These are phyloP conservation scores for Scedosporium dehoogii DNA, from an alignment of 2,329 filamentous ascomycete species.

Conservation along the genomic window DNA sequence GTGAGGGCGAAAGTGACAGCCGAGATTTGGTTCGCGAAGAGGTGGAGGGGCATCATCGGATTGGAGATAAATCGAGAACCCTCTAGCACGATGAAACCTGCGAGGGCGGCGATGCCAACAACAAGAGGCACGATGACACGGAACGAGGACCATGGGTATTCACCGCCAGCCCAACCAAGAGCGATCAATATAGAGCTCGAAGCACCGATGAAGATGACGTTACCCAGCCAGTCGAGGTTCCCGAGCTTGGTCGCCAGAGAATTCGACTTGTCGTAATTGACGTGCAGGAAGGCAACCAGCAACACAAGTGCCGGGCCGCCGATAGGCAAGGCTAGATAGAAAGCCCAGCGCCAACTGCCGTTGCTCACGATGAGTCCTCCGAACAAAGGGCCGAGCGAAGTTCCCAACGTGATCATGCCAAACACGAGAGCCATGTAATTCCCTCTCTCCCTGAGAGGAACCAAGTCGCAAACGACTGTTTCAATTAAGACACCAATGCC, in stretches of 20 bases:
- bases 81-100: slow-evolving; percentile 19
- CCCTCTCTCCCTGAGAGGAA: slow-evolving; percentile 34
- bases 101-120: slow-evolving; percentile 21
- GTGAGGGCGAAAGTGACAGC: slow-evolving; percentile 23
- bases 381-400: slow-evolving; percentile 22
- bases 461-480: slow-evolving; percentile 29
- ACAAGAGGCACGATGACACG: slow-evolving; percentile 24
- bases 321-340: slow-evolving; percentile 30
- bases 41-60: slow-evolving; percentile 29
- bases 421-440: slow-evolving; percentile 23
- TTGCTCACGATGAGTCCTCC: slow-evolving; percentile 17
- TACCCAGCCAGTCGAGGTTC: slow-evolving; percentile 30
- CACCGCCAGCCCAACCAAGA: slow-evolving; percentile 36
- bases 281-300: slow-evolving; percentile 15
- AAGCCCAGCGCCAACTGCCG: slow-evolving; percentile 32
- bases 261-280: slow-evolving; percentile 12
- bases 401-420: slow-evolving; percentile 23
- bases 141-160: slow-evolving; percentile 19
- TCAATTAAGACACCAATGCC: slow-evolving; percentile 14
- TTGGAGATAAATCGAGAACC: slow-evolving; percentile 22
- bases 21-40: slow-evolving; percentile 29
- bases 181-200: slow-evolving; percentile 32
- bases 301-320: slow-evolving; percentile 13
- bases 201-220: slow-evolving; percentile 24
- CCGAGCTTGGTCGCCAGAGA: slow-evolving; percentile 10